A percentile compares a stretch with the other conserved stretches of the same genome.
phyloP scores from a whole-genome alignment of 129 eudicot genomes.

The Pittosporum tobira region DNA sequence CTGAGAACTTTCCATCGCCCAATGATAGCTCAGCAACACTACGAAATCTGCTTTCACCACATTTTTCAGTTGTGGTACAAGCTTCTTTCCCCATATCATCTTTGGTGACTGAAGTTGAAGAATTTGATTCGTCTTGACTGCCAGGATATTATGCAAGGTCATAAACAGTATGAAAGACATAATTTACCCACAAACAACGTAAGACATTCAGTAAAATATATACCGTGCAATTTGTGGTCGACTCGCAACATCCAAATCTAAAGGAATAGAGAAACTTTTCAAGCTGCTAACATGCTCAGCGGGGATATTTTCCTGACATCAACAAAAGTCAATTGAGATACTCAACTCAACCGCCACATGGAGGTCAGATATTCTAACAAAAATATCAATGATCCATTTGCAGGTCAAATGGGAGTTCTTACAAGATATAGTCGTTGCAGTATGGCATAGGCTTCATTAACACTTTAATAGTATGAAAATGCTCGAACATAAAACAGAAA shows the following conservation, averaged over 20 bases:
- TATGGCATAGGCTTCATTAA: not conserved
- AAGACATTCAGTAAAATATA: not conserved
- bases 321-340: conserved; percentile 3
- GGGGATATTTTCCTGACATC: conserved; percentile 33
- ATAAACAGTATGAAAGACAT: conserved; percentile 10
- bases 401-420: not conserved
- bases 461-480: too few species aligned
- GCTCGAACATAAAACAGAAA: not conserved
- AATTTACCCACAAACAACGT: not conserved
- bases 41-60: conserved; percentile 41
- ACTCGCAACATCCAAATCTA: conserved; percentile 29
- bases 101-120: conserved; percentile 24
- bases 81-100: conserved; percentile 18
- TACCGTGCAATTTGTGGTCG: conserved; percentile 39
- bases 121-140: conserved; percentile 32
- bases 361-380: too few species aligned
- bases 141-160: conserved; percentile 15
- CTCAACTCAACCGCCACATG: too few species aligned
- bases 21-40: conserved; percentile 58
- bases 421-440: not conserved
- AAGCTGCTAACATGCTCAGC: conserved; percentile 23
- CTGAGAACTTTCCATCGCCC: conserved; percentile 41
- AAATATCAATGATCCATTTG: not conserved
- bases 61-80: conserved; percentile 23
- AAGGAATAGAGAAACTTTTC: conserved; percentile 28